A percentile compares a stretch with the other conserved stretches of the same genome.
Evolutionary conservation across 2,329 filamentous ascomycete genomes (phyloP).

Genomic region (Exophiala spinifera): DNA sequence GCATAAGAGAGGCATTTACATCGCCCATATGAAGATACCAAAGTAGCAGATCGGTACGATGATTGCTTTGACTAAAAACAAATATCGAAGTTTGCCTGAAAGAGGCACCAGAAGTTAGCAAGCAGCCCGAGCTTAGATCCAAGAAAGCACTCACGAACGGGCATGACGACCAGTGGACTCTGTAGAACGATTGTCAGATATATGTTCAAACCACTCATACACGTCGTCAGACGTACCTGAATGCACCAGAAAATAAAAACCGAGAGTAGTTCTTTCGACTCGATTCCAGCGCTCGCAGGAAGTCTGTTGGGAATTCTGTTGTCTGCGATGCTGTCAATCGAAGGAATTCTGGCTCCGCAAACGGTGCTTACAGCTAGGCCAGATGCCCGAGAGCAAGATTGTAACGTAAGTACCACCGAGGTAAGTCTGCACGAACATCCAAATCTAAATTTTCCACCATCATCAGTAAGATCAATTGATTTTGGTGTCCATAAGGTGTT

Average conservation of each 20-base stretch:
- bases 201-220: too few relatives aligned
- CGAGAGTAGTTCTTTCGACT: neutral
- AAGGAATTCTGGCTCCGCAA: neutral
- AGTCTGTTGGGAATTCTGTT: neutral
- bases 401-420: too few relatives aligned
- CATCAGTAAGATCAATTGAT: neutral
- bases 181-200: too few relatives aligned
- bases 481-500: neutral
- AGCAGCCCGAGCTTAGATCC: too few relatives aligned
- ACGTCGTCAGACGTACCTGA: neutral
- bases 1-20: neutral
- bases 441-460: neutral
- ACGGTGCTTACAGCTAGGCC: neutral
- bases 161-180: neutral
- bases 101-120: too few relatives aligned
- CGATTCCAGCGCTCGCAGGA: neutral
- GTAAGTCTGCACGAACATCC: too few relatives aligned
- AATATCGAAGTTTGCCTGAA: constrained; percentile 1
- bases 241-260: neutral
- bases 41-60: constrained; percentile 9
- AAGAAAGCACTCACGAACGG: neutral
- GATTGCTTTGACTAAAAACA: constrained; percentile 5
- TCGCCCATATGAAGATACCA: constrained; percentile 3
- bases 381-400: neutral
- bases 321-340: neutral